Evolutionary conservation across 768 basidiomycete genomes (phyloP), one percentile per base, ranked within the genome.

Genomic region (Rhizopogon vinicolor): DNA sequence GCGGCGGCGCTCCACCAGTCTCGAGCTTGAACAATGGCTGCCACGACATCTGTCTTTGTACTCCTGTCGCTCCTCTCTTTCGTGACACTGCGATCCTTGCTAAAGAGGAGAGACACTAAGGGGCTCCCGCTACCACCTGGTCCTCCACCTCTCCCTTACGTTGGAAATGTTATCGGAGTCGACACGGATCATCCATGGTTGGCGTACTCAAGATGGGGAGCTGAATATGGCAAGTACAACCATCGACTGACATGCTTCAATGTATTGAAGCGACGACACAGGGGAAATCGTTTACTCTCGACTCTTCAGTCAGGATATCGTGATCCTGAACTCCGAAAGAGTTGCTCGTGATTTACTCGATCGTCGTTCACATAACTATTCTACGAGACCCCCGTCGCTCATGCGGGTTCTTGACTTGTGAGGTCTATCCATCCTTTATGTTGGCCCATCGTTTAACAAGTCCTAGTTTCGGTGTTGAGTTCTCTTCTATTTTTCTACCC

Each of bases 321-420:
- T 66, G 16, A 41, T 68, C 10, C 58, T 66, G 2, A 68, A 64
- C 31, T 68, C 64, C 0, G 67, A 68, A 28, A 57, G 62, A 55
- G 25, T 67, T 25, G 64, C 67, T 0, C 58, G 57, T 19, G 65
- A 62, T 22, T 63, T 67, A 14, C 58, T 67, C 7, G 58, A 68
- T 31, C 44, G 51, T 37, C 58, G 58, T 9, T 67, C 65, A 14
- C 41, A 52, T 0, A 67, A 56, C 25, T 67, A 68, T 50, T 66
- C 67, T 8, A 64, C 60, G 19, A 58, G 65, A 18, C 67, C 65
- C n/a, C 35, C 42, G 42, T 52, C 56, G 28, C 35, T 67, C 19
- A 29, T 53, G 13, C 53, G 44, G 12, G 45, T 64, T 44, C 51
- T 52, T 19, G 59, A 68, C 35, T 53, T 66, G 65, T 68, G 29